A percentile compares a stretch with the other conserved stretches of the same genome.
Evolutionary conservation across 2,329 filamentous ascomycete species (phyloP).

Genomic region (Paecilomyces fulvus): DNA sequence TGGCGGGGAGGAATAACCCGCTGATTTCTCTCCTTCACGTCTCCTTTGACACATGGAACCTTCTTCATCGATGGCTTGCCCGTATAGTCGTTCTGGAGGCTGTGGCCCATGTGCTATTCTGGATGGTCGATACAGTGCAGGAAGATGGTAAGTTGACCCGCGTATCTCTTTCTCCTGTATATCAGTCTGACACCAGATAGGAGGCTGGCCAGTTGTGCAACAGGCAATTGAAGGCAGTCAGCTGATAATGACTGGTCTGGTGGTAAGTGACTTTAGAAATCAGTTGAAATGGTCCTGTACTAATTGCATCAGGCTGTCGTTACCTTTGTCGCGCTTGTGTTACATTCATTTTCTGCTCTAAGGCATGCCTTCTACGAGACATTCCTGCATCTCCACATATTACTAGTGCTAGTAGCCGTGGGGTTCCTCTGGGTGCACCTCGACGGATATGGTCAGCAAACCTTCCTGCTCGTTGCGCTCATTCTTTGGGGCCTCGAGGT

Average conservation of each 20-base stretch:
- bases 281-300: background rate
- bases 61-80: constrained; percentile 74
- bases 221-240: constrained; percentile 20
- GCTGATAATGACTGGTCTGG: constrained; percentile 35
- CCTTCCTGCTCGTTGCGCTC: constrained; percentile 67
- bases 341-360: constrained; percentile 68
- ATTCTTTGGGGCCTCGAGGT: constrained; percentile 67
- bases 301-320: constrained; percentile 29
- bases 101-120: constrained; percentile 58
- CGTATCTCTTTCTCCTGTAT: constrained; percentile 32
- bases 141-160: constrained; percentile 38
- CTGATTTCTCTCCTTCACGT: constrained; percentile 70
- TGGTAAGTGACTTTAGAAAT: constrained; percentile 25
- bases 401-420: constrained; percentile 60
- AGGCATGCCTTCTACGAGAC: constrained; percentile 96
- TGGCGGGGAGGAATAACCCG: constrained; percentile 86
- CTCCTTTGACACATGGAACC: constrained; percentile 91
- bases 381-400: constrained; percentile 79
- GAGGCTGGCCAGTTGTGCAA: constrained; percentile 28
- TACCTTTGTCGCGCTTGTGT: constrained; percentile 56
- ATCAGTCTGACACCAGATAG: constrained; percentile 44
- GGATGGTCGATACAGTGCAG: constrained; percentile 61
- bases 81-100: constrained; percentile 61
- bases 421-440: constrained; percentile 72
- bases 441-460: constrained; percentile 58